Conservation (phyloP, 148 eudicot species). For the Fagopyrum homotropicum region DNA sequence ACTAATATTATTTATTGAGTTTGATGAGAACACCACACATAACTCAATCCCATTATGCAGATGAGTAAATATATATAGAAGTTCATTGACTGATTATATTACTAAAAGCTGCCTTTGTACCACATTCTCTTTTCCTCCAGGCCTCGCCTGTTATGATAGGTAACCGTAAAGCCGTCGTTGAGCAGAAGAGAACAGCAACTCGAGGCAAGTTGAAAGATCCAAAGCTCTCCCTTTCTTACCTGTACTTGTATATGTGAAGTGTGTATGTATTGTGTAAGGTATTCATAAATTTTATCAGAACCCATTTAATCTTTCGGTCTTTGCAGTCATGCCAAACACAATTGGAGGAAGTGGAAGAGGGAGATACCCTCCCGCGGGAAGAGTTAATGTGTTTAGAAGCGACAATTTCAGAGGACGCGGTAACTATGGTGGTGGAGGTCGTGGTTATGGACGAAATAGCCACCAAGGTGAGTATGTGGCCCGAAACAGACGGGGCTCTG, state of each 20-base stretch:
- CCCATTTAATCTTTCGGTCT: constrained; percentile 7
- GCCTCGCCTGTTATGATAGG: constrained; percentile 51
- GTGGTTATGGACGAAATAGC: constrained; percentile 29
- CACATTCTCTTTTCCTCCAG: constrained; percentile 23
- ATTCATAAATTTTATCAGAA: not conserved
- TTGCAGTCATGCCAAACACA: constrained; percentile 20
- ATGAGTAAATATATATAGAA: too few relatives aligned
- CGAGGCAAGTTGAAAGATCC: constrained; percentile 38
- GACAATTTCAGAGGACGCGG: constrained; percentile 34
- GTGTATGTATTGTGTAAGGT: too few relatives aligned
- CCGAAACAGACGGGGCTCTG: constrained; percentile 30
- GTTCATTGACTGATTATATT: too few relatives aligned
- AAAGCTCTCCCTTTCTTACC: not conserved
- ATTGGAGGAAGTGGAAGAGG: constrained; percentile 42
- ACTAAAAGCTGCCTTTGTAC: too few relatives aligned
- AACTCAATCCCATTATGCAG: not conserved
- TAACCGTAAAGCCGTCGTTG: constrained; percentile 38
- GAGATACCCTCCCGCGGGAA: constrained; percentile 41
- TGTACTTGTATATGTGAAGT: not conserved
- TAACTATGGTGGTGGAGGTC: constrained; percentile 35
- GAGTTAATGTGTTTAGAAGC: constrained; percentile 37
- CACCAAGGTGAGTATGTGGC: constrained; percentile 36
- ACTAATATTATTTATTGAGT: not conserved
- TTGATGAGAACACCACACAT: not conserved
- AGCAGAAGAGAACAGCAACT: constrained; percentile 61